Conservation (phyloP, 805 yeast species). For the Yamadazyma phyllophila region DNA sequence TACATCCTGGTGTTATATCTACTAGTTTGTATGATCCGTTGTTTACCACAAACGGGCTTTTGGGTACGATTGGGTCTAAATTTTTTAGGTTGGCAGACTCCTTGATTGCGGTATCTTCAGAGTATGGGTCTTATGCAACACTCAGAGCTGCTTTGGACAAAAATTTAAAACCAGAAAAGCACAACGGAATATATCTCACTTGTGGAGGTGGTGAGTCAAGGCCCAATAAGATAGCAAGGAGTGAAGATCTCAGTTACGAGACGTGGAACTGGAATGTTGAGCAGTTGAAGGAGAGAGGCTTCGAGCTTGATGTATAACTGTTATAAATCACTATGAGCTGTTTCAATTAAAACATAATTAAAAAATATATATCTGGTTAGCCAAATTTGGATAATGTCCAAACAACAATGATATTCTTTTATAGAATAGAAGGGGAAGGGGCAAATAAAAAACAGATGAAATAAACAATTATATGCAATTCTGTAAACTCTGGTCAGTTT, state of each 20-base stretch:
- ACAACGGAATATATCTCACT: conserved; percentile 29
- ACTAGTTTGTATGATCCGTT: conserved; percentile 26
- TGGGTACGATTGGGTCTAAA: conserved; percentile 1
- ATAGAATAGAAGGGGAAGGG: too few relatives aligned
- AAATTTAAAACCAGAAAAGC: conserved; percentile 16
- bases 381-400: too few relatives aligned
- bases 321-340: too few relatives aligned
- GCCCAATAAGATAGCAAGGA: conserved; percentile 25
- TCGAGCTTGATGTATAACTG: conserved; percentile 30
- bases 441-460: not conserved
- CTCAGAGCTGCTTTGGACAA: conserved; percentile 34
- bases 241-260: conserved; percentile 18
- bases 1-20: conserved; percentile 40
- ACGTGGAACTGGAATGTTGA: conserved; percentile 28
- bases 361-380: too few relatives aligned
- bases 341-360: not conserved
- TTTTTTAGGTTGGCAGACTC: conserved; percentile 15
- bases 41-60: conserved; percentile 12
- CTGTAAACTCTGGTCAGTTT: conserved; percentile 75
- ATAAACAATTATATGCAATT: conserved; percentile 47
- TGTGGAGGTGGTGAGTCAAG: conserved; percentile 30
- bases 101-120: conserved; percentile 28
- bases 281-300: conserved; percentile 10
- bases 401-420: too few relatives aligned
- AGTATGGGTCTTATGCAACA: conserved; percentile 34